Base-by-base conservation (phyloP, 164 flowering plant genomes). In the Annona squamosa region DNA sequence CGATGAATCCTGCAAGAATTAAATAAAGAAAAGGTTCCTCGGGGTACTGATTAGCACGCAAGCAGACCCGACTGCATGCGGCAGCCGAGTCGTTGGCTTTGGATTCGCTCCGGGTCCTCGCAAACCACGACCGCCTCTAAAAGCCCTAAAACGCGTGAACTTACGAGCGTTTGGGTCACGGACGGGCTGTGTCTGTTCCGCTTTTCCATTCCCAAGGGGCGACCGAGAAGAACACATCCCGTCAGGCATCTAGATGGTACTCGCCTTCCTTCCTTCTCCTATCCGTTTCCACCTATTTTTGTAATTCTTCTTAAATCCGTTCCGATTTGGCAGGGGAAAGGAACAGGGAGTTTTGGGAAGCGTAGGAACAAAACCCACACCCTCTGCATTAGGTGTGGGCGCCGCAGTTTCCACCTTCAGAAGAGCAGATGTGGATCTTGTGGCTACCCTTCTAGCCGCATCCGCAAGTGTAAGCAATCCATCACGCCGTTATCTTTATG, bases 281-380 rank as follows among this genome's bases (percentile, higher is more conserved):
- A 1, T 47, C n/a, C 3, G 2, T 71, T 18, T 41, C 9, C 57
- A 59, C 63, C 37, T 26, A 26, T 26, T 26, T 26, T 1, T 26
- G 37, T 26, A 26, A 26, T 26, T 26, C 37, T 26, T 26, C 37
- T 26, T 26, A 26, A 26, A 26, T 26, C 37, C 37, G 37, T 26
- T 26, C 37, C 37, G 26, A 12, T 41, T 4, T 18, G 19, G 67
- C 79, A 88, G 97, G 92, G 93, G 0, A 92, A 92, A 76, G 98
- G 98, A 68, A 93, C 97, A 46, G 95, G 97, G 37, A 90, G 95
- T 77, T 91, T 93, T 65, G 97, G 97, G 68, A 93, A 93, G 92
- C 83, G 97, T 80, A 93, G 95, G 85, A 90, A 88, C 90, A 93
- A 90, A 87, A 93, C 95, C 18, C 98, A 90, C 87, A 91, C 95